Base-by-base conservation (phyloP, 2,329 filamentous ascomycete species). In the Aurifilum marmelostoma region DNA sequence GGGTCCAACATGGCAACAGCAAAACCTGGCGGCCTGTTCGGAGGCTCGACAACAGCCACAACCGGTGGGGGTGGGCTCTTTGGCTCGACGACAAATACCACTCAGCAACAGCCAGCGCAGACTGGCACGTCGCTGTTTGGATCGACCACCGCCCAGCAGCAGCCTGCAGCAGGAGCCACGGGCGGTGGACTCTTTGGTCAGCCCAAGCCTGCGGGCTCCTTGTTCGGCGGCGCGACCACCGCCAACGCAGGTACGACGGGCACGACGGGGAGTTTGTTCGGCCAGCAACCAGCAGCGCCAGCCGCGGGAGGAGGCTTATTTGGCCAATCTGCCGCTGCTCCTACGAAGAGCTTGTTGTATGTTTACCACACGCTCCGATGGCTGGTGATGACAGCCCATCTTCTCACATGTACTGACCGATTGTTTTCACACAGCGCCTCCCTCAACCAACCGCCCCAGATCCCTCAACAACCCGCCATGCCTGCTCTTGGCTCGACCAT, bases 401-500 rank as follows among this genome's bases (percentile, higher is more conserved):
- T 39, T 21, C 14, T n/a, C 60, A 39, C 11, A 3, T 11, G 3
- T 29, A 59, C 69, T 70, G 41, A 71, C 61, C 12, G 37, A 16
- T 16, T n/a, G n/a, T 47, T 52, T 34, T 34, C 8, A 4, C 16
- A 18, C 34, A 58, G 58, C 43, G 39, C 50, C 37, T 66, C 67
- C 50, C 69, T 72, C 18, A 60, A 73, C 71, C 71, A 74, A 69
- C 56, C 66, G 72, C 59, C 69, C 72, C 37, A 67, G 18, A 66
- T 67, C n/a, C 74, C 73, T 56, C 72, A 69, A 41, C 73, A 72
- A 41, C 68, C 69, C 27, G 66, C 71, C 29, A 71, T 72, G 32
- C 71, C 72, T 29, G 56, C 67, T 8, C 71, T 72, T 2, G 68
- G 71, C n/a, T 69, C 77, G 32, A 82, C 79, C 41, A 82, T 88